Evolutionary conservation across 2,329 filamentous ascomycete species (phyloP).

Genomic region (Nigrospora sphaerica): DNA sequence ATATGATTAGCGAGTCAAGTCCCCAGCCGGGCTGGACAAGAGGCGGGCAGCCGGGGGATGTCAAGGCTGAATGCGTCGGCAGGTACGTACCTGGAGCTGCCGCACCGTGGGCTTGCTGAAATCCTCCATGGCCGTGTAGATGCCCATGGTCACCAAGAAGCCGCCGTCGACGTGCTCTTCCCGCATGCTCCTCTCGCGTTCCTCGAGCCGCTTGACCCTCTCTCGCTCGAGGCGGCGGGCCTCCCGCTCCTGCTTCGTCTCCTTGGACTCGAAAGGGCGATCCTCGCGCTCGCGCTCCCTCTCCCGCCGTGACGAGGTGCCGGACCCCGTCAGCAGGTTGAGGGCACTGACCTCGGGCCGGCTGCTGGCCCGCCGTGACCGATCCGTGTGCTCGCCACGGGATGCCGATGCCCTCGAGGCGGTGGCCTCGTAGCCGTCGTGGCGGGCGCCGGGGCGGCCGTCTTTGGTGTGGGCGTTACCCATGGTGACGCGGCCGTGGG

Average conservation of each 20-base stretch:
- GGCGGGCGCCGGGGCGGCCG: slow-evolving; percentile 10
- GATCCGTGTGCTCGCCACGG: slow-evolving; percentile 12
- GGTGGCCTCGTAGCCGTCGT: slow-evolving; percentile 11
- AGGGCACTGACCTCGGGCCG: slow-evolving; percentile 41
- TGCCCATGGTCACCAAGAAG: slow-evolving; percentile 87
- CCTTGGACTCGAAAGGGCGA: slow-evolving; percentile 57
- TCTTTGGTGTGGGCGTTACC: slow-evolving; percentile 19
- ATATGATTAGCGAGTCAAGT: too few relatives aligned
- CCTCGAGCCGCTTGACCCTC: slow-evolving; percentile 65
- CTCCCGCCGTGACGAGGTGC: slow-evolving; percentile 25
- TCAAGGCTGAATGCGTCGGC: too few relatives aligned
- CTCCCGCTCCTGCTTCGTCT: slow-evolving; percentile 88
- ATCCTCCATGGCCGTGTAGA: slow-evolving; percentile 88
- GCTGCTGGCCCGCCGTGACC: slow-evolving; percentile 22
- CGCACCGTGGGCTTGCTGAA: slow-evolving; percentile 85
- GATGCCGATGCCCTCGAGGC: slow-evolving; percentile 11
- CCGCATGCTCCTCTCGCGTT: slow-evolving; percentile 81
- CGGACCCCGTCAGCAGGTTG: slow-evolving; percentile 28
- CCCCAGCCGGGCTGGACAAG: too few relatives aligned
- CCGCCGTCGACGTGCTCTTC: slow-evolving; percentile 94
- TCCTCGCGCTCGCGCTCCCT: slow-evolving; percentile 18
- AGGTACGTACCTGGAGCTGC: slow-evolving; percentile 68
- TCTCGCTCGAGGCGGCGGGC: slow-evolving; percentile 80
- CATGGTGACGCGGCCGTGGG: slow-evolving; percentile 6
- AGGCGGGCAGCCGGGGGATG: too few relatives aligned